Evolutionary conservation across 345 rosid genomes (phyloP).

Genomic region (Toxicodendron radicans): DNA sequence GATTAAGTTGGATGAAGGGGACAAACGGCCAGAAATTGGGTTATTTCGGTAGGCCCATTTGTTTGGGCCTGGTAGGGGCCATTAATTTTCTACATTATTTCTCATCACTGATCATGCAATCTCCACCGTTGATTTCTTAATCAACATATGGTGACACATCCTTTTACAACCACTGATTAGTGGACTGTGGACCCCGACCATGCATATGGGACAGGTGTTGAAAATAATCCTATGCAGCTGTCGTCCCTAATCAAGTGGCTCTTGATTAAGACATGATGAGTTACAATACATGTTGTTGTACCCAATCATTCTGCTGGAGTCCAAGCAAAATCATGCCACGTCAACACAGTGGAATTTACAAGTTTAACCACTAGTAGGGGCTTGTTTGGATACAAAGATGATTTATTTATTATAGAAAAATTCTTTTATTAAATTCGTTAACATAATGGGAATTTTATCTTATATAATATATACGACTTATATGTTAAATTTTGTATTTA

Average conservation of each 20-base stretch:
- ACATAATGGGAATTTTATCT: too few relatives aligned
- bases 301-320: background rate
- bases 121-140: background rate
- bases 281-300: background rate
- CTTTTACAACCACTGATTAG: background rate
- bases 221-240: background rate
- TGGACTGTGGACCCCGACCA: background rate
- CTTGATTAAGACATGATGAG: background rate
- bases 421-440: background rate
- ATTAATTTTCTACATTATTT: background rate
- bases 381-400: background rate
- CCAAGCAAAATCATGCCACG: background rate
- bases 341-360: background rate
- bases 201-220: slow-evolving; percentile 4
- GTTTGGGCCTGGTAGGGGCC: too few relatives aligned
- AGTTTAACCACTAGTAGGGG: background rate
- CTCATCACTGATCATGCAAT: background rate
- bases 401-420: background rate
- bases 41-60: too few relatives aligned
- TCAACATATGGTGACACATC: background rate
- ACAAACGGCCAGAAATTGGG: too few relatives aligned
- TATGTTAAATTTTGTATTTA: too few relatives aligned
- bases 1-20: too few relatives aligned
- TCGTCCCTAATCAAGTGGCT: background rate
- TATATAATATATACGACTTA: too few relatives aligned